These are phyloP conservation scores for Trametes versicolor DNA, from an alignment of 1,284 basidiomycete genomes.

Conservation along the genomic window DNA sequence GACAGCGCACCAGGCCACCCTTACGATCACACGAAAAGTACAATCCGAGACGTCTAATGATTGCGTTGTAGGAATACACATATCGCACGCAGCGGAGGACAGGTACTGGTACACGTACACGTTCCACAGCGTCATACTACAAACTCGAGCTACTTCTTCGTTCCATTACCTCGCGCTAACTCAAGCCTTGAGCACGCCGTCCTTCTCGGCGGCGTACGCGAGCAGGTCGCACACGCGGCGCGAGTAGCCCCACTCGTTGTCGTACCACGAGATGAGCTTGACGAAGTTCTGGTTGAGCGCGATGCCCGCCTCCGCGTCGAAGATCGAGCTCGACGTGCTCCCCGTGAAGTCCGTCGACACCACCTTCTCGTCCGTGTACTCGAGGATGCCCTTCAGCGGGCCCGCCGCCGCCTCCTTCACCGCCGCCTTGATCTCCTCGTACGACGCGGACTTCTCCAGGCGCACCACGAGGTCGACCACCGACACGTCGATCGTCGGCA, in stretches of 20 bases:
- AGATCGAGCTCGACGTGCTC: slow-evolving; percentile 82
- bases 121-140: slow-evolving; percentile 19
- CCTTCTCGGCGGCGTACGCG: slow-evolving; percentile 83
- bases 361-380: slow-evolving; percentile 94
- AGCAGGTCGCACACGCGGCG: slow-evolving; percentile 94
- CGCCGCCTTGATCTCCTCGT: slow-evolving; percentile 93
- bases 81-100: not conserved
- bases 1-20: too few relatives aligned
- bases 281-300: slow-evolving; percentile 94
- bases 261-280: slow-evolving; percentile 97
- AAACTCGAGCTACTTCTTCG: not conserved
- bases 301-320: slow-evolving; percentile 95
- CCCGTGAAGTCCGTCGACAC: slow-evolving; percentile 97
- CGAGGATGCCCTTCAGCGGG: slow-evolving; percentile 84
- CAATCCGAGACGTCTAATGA: slow-evolving; percentile 28
- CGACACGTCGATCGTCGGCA: slow-evolving; percentile 96
- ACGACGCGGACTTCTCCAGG: slow-evolving; percentile 86
- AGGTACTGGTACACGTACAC: slow-evolving; percentile 3
- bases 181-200: slow-evolving; percentile 47
- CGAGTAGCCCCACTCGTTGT: slow-evolving; percentile 98
- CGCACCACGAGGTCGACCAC: slow-evolving; percentile 98
- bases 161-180: slow-evolving; percentile 6
- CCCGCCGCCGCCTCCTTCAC: slow-evolving; percentile 87
- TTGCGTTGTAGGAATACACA: slow-evolving; percentile 32
- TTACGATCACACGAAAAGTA: not conserved